phyloP scores from a whole-genome alignment of 2,329 filamentous ascomycete genomes.

The Scytalidium lignicola region DNA sequence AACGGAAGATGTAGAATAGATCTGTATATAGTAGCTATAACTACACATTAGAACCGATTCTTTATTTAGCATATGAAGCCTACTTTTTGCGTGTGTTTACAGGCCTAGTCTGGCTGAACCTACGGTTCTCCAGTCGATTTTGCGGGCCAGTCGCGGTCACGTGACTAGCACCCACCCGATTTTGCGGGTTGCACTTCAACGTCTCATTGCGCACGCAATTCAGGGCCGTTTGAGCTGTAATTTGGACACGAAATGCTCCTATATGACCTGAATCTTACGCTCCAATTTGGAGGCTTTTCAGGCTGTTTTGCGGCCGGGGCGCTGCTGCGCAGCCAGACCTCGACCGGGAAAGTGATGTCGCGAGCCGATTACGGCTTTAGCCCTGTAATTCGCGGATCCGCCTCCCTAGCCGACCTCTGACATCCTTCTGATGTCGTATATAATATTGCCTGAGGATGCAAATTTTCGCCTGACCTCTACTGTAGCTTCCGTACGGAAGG shows the following conservation, averaged over 20 bases:
- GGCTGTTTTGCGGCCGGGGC: background rate
- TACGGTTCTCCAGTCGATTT: no score
- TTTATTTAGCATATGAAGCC: no score
- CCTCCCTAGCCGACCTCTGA: background rate
- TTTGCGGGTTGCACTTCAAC: background rate
- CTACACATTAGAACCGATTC: no score
- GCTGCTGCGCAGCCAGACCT: background rate
- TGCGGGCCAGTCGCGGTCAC: background rate
- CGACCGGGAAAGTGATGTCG: background rate
- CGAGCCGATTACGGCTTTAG: background rate
- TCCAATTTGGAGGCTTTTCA: background rate
- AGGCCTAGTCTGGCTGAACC: no score
- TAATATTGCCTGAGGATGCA: no score
- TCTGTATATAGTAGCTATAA: no score
- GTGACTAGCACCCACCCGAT: no score
- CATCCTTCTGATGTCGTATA: background rate
- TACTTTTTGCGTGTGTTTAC: no score
- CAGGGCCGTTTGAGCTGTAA: background rate
- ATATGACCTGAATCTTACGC: background rate
- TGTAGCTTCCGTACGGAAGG: no score
- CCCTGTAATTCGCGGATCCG: background rate
- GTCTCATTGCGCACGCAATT: background rate
- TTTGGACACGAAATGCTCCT: background rate
- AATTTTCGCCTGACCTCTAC: no score
- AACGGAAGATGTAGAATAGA: no score